Conservation (phyloP, 2,329 filamentous ascomycete genomes). For the Hypomyces perniciosus region DNA sequence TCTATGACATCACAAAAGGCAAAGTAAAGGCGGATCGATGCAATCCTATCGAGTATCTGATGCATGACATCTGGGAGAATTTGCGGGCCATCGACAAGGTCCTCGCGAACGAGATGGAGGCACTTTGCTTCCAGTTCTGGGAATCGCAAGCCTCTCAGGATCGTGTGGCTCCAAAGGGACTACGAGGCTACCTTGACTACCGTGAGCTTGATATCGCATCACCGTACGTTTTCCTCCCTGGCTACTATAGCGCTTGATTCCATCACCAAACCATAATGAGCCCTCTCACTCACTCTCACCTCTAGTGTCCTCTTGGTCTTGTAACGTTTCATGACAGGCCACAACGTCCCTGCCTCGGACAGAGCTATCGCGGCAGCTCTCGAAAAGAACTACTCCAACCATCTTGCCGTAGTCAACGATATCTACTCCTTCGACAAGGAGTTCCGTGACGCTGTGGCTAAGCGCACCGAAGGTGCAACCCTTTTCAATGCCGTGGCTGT, state of each 20-base stretch:
- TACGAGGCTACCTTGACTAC: background rate
- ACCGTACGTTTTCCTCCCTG: background rate
- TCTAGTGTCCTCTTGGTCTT: background rate
- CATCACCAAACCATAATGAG: background rate
- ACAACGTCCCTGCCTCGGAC: background rate
- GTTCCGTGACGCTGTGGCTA: background rate
- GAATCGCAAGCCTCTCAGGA: background rate
- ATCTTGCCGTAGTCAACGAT: background rate
- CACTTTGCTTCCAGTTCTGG: background rate
- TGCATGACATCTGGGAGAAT: too few species aligned
- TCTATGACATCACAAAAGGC: too few species aligned
- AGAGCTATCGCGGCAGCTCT: background rate
- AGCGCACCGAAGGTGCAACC: background rate
- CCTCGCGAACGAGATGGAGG: too few species aligned
- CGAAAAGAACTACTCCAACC: background rate
- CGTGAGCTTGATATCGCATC: background rate
- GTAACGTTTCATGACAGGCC: background rate
- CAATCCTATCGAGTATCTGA: too few species aligned
- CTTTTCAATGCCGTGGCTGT: background rate
- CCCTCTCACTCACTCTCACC: background rate
- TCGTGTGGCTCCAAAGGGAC: background rate
- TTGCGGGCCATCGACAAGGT: too few species aligned
- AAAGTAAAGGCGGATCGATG: too few species aligned
- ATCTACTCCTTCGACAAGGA: background rate
- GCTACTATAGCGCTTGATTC: background rate